Base-by-base conservation (phyloP, 768 basidiomycete genomes). In the Russula compacta region DNA sequence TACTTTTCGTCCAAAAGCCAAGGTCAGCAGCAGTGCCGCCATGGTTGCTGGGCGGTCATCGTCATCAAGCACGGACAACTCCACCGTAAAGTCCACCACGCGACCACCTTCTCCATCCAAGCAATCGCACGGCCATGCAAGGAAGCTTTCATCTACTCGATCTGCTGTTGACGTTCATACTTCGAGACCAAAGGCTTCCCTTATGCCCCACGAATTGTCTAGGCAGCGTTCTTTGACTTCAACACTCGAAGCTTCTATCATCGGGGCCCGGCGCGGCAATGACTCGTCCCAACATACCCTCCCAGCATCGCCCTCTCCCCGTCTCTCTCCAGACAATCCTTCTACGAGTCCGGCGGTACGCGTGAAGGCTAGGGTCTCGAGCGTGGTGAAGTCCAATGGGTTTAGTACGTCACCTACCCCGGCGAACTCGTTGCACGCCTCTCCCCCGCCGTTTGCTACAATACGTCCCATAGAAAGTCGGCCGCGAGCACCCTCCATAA, bases 361-460 rank as follows among this genome's bases (percentile, higher is more conserved):
- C 67, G 79, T 89, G 63, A 87, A 80, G 71, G 81, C 87, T 19
- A 88, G 82, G 68, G 76, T 88, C 29, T 79, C 85, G 0, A 71
- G 73, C 40, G 63, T 83, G 47, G 79, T 76, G 21, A 82, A 77
- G 63, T 63, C 71, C 21, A 66, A 48, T 17, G 59, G 55, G 33
- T 33, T 48, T n/a, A 61, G 43, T 15, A 29, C 60, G 12, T 59
- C 66, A 32, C 29, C 63, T 9, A 43, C 53, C 12, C 57, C 66
- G 19, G 15, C 53, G 17, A 54, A 42, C 39, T 40, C 46, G 6
- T 52, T 32, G 33, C 46, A 57, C 12, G 39, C 62, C 11, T 61
- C 67, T 8, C 59, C 66, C 17, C 54, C 66, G 32, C 24, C 64
- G 3, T 61, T 64, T 53, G 49, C 55, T 8, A 61, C 67, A 15